Evolutionary conservation across 2,329 filamentous ascomycete species (phyloP), one percentile per base, ranked within the genome.

Genomic region (Ascochyta rabiei): DNA sequence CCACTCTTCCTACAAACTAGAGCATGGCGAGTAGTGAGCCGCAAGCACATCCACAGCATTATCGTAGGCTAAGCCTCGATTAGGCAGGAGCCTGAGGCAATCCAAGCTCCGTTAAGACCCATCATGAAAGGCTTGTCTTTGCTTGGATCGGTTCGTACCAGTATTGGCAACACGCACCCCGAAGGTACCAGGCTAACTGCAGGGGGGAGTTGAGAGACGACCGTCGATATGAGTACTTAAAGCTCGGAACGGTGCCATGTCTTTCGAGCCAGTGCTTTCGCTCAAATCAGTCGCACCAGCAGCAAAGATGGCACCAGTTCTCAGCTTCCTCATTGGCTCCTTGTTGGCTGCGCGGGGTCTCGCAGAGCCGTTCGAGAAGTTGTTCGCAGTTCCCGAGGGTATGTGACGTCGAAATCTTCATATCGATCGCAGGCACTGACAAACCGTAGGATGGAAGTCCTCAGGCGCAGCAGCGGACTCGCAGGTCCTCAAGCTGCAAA

Each of bases 321-420:
- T 66, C 28, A 56, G 61, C 21, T 59, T 68, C 59, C 44, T 69
- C 35, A 59, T 66, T 37, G 58, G 61, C 56, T 67, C 64, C 23
- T 47, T 69, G 47, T 50, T 69, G 61, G 63, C 64, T 19, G 57
- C 59, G 21, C 51, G 48, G 23, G 58, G 54, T 30, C 57, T 69
- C 42, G 66, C 66, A 19, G 59, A 67, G 48, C 64, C 64, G 7
- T 69, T 69, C 24, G 66, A 69, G 50, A 67, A 66, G 61, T 60
- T 69, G 1, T 58, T 61, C 24, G 44, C 44, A 23, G 53, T 64
- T 46, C 66, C 66, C 2, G 59, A 66, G 56, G 66, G 66, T 65
- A 37, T 37, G 57, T 43, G 24, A 10, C n/a, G 16, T 15, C 30
- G n/a, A 16, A 24, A 1, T 28, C 23, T 16, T 16, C 16, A 15